A percentile compares a stretch with the other conserved stretches of the same genome.
Evolutionary conservation across 1,139 yeast species (phyloP).

Genomic region (Scheffersomyces segobiensis): DNA sequence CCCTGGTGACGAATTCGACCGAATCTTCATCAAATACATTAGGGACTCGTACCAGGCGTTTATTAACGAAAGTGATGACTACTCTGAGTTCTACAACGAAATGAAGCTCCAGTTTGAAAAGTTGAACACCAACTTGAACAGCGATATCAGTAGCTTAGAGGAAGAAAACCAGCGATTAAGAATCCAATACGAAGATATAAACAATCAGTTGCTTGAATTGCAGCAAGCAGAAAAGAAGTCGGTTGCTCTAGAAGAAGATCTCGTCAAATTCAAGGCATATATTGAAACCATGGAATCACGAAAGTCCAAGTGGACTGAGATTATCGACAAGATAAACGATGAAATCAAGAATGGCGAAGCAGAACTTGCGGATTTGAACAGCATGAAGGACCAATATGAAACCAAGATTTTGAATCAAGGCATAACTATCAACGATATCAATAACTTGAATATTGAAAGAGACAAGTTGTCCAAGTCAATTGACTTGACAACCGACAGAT

Average conservation of each 20-base stretch:
- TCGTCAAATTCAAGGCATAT: conserved; percentile 68
- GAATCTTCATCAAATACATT: conserved; percentile 65
- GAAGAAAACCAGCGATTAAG: conserved; percentile 46
- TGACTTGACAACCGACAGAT: conserved; percentile 47
- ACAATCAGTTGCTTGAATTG: conserved; percentile 29
- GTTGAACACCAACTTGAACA: conserved; percentile 35
- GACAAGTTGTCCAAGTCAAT: conserved; percentile 58
- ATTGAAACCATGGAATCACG: conserved; percentile 66
- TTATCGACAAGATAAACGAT: conserved; percentile 52
- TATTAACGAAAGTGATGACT: conserved; percentile 64
- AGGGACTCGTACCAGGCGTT: conserved; percentile 68
- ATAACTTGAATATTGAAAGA: conserved; percentile 60
- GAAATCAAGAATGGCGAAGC: conserved; percentile 53
- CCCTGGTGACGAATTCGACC: conserved; percentile 51
- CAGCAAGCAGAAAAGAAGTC: conserved; percentile 55
- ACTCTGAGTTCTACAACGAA: conserved; percentile 52
- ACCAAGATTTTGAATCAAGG: conserved; percentile 54
- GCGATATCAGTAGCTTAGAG: conserved; percentile 40
- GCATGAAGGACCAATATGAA: conserved; percentile 49
- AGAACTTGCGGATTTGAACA: conserved; percentile 43
- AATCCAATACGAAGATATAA: conserved; percentile 23
- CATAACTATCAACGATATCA: conserved; percentile 61
- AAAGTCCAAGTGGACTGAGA: conserved; percentile 63
- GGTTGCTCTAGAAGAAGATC: conserved; percentile 69
- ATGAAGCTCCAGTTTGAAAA: conserved; percentile 54